Evolutionary conservation across 345 rosid species (phyloP), one percentile per base, ranked within the genome.

Genomic region (Eucalyptus sideroxylon): DNA sequence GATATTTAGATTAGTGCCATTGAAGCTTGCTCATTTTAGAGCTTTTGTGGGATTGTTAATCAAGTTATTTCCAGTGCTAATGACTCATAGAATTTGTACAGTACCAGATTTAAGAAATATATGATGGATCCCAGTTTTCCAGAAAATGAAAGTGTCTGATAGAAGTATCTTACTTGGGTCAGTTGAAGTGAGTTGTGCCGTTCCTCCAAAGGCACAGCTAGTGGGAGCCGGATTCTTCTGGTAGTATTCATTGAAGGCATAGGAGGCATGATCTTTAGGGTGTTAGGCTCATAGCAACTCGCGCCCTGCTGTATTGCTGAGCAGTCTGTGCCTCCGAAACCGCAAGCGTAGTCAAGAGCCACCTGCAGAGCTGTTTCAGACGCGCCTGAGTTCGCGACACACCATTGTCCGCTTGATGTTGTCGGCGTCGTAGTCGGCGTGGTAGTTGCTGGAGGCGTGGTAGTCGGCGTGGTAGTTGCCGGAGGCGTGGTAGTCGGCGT

Each of bases 241-340:
- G 93, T 98, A 98, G 93, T 98, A 98, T 60, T 94, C 93, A 90
- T 97, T 96, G 97, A 97, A 98, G 88, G 99, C 99, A 90, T 93
- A 97, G 65, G 99, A 98, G 88, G 99, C 99, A 90, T 98, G 99
- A 88, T 96, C 97, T 15, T 93, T 42, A 95, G 2, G 12, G 95
- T 95, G 91, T 89, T 95, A 10, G 99, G 99, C 44, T 98, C 94
- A 89, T 94, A 96, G 88, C 99, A 98, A 90, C 93, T 93, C 87
- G 87, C 98, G 81, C 96, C 97, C 12, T 93, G 86, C 93, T 97
- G 99, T 91, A 97, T 88, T 45, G 95, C 90, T 3, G 98, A 94
- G 92, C 99, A 98, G 90, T 97, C 99, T 60, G 99, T 95, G 60
- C 99, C 99, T 81, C 99, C 99, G 60, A 94, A 97, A 59, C 99